Percentiles rank a stretch among this genome's conserved stretches.
phyloP scores from a whole-genome alignment of 345 rosid genomes.

The Murraya paniculata region DNA sequence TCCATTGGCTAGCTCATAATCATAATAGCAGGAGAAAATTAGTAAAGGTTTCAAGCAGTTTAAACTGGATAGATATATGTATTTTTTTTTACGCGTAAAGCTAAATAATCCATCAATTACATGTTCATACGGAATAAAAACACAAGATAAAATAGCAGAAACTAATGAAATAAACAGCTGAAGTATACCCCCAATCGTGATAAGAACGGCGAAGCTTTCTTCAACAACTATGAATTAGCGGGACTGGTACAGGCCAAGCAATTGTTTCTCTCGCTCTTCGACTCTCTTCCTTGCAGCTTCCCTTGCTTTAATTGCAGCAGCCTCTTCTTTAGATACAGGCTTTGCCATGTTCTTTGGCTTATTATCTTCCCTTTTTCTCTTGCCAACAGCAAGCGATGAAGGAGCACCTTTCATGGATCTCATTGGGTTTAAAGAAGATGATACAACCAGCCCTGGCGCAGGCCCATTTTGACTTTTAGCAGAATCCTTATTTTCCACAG shows the following conservation, averaged over 20 bases:
- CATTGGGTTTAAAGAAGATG: constrained; percentile 57
- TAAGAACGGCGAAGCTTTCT: constrained; percentile 3
- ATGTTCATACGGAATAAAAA: background rate
- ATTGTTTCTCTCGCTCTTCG: constrained; percentile 81
- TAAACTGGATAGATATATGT: background rate
- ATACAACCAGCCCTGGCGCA: constrained; percentile 59
- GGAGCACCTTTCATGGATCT: constrained; percentile 68
- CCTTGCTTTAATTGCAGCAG: constrained; percentile 81
- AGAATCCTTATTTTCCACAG: constrained; percentile 28
- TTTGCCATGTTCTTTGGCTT: constrained; percentile 70
- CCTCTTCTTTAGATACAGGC: constrained; percentile 68
- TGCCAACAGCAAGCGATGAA: constrained; percentile 57
- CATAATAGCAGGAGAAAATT: background rate
- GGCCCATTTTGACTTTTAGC: constrained; percentile 33
- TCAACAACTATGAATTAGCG: constrained; percentile 38
- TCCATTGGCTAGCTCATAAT: background rate
- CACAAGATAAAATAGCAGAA: background rate
- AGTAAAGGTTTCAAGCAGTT: background rate
- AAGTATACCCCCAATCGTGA: constrained; percentile 17
- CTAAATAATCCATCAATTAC: background rate
- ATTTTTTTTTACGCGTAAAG: background rate
- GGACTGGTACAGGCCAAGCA: constrained; percentile 80
- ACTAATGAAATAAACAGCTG: background rate
- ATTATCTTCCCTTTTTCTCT: constrained; percentile 67
- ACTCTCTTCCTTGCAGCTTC: constrained; percentile 95